Evolutionary conservation across 768 basidiomycete genomes (phyloP).

Genomic region (Suillus clintonianus): DNA sequence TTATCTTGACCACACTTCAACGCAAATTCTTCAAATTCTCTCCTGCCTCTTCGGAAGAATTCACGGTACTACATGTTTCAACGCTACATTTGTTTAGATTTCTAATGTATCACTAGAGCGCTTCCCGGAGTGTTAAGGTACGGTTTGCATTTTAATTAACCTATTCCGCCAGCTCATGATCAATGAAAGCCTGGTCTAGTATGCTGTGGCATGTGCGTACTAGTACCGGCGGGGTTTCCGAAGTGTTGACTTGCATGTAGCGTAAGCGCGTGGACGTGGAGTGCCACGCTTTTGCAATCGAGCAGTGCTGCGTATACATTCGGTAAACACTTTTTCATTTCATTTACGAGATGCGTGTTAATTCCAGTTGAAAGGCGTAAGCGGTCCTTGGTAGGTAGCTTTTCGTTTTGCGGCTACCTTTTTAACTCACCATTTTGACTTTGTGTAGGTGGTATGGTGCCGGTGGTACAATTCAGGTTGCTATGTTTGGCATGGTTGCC

Average conservation of each 20-base stretch:
- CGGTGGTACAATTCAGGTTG: conserved; percentile 54
- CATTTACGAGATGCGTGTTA: background rate
- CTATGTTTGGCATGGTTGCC: conserved; percentile 53
- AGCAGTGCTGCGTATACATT: conserved; percentile 54
- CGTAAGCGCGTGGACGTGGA: conserved; percentile 60
- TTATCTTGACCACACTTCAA: conserved; percentile 47
- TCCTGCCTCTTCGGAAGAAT: conserved; percentile 49
- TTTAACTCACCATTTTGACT: background rate
- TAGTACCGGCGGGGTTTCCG: background rate
- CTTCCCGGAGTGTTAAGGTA: conserved; percentile 49
- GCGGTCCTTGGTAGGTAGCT: conserved; percentile 45
- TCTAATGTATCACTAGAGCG: conserved; percentile 32
- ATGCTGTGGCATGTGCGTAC: conserved; percentile 48
- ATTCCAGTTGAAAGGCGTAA: conserved; percentile 35
- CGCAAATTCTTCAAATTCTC: conserved; percentile 47
- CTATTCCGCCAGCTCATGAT: background rate
- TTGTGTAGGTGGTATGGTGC: conserved; percentile 49
- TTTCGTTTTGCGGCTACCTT: background rate
- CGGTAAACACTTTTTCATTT: conserved; percentile 17
- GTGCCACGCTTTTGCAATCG: conserved; percentile 55
- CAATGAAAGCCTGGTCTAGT: conserved; percentile 46
- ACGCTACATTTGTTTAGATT: background rate
- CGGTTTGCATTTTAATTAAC: background rate
- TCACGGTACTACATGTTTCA: conserved; percentile 34
- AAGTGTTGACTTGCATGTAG: conserved; percentile 18